A percentile compares a stretch with the other conserved stretches of the same genome.
Evolutionary conservation across 441 rosid genomes (phyloP).

Genomic region (Euphorbia schlechtendalii): DNA sequence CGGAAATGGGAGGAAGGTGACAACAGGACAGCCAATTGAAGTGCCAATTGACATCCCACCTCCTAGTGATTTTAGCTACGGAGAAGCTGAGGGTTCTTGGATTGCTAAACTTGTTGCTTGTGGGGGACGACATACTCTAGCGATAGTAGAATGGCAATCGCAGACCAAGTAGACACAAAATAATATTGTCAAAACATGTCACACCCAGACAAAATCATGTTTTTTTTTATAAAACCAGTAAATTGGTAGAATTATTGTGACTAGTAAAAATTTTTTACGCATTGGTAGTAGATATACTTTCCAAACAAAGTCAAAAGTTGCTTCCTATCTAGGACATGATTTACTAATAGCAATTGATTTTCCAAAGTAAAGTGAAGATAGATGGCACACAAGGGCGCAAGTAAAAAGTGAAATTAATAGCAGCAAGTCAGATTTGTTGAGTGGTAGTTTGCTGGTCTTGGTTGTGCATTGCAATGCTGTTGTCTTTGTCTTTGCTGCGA

Average conservation of each 20-base stretch:
- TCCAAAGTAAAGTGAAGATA: too few species aligned
- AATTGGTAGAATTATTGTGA: not conserved
- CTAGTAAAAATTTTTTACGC: too few species aligned
- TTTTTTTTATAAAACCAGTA: not conserved
- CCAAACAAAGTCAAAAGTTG: not conserved
- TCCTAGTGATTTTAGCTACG: conserved; percentile 32
- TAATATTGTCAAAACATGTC: not conserved
- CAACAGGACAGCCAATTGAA: conserved; percentile 89
- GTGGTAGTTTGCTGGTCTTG: not conserved
- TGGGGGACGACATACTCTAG: conserved; percentile 93
- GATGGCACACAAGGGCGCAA: not conserved
- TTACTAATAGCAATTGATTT: too few species aligned
- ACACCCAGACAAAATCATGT: not conserved
- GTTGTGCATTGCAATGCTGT: not conserved
- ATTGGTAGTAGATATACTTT: too few species aligned
- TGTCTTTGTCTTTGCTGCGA: not conserved
- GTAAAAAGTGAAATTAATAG: not conserved
- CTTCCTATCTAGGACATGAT: not conserved
- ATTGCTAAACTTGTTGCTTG: conserved; percentile 69
- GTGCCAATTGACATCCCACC: conserved; percentile 62
- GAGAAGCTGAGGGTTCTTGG: conserved; percentile 55
- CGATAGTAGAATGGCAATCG: conserved; percentile 70
- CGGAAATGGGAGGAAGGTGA: conserved; percentile 79
- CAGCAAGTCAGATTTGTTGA: not conserved
- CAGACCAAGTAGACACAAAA: conserved; percentile 21